phyloP scores from a whole-genome alignment of 495 filamentous ascomycete species.

The Echria macrotheca region DNA sequence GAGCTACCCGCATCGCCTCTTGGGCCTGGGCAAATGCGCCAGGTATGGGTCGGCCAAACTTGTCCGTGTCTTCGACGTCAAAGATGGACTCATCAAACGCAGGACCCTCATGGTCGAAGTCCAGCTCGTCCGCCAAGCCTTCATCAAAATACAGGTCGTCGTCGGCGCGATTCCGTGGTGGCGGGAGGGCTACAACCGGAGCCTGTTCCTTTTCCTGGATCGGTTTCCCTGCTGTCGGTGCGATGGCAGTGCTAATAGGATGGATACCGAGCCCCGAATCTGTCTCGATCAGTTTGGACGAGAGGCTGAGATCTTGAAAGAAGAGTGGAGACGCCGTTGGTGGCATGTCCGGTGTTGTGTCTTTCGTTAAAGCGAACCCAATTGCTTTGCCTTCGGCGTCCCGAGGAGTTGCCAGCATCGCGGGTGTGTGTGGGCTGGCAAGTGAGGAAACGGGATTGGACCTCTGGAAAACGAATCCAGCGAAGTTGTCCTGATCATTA shows the following conservation, averaged over 20 bases:
- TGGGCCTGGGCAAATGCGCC: conserved; percentile 43
- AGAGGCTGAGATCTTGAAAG: not conserved
- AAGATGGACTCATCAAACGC: conserved; percentile 77
- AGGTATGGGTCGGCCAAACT: conserved; percentile 48
- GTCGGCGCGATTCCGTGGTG: conserved; percentile 28
- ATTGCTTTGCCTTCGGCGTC: conserved; percentile 46
- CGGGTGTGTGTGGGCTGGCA: conserved; percentile 41
- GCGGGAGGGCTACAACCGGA: conserved; percentile 20
- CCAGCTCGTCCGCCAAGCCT: conserved; percentile 52
- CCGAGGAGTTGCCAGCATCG: conserved; percentile 45
- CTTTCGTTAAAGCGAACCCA: conserved; percentile 46
- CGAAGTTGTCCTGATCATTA: conserved; percentile 48
- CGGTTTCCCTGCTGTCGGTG: not conserved
- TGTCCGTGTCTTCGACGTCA: conserved; percentile 57
- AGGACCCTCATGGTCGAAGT: conserved; percentile 45
- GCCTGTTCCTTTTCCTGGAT: conserved; percentile 5
- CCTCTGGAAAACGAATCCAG: conserved; percentile 48
- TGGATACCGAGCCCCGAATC: conserved; percentile 33
- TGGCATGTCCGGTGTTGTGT: conserved; percentile 23
- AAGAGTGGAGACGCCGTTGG: conserved; percentile 14
- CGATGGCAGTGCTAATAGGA: conserved; percentile 6
- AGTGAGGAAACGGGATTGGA: conserved; percentile 46
- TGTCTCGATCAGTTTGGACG: conserved; percentile 13
- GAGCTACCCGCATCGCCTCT: conserved; percentile 28
- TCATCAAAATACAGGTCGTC: conserved; percentile 84